A percentile compares a stretch with the other conserved stretches of the same genome.
phyloP scores from a whole-genome alignment of 202 grass and related monocot species.

The Schoenoplectus triqueter region DNA sequence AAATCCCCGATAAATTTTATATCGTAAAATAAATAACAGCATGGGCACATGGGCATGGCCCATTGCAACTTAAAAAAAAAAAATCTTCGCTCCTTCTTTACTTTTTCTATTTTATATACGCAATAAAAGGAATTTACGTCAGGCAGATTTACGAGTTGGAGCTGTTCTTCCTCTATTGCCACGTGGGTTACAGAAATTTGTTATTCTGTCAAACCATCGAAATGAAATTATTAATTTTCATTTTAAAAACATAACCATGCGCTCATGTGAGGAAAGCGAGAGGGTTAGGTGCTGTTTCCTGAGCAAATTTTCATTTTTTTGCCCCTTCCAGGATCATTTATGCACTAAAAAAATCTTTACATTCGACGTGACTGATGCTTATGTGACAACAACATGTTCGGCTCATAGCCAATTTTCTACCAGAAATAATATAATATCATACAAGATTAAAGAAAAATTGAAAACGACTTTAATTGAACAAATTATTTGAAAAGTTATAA shows the following conservation, averaged over 20 bases:
- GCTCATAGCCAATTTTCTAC: neutral
- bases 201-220: slow-evolving; percentile 10
- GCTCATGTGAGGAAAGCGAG: slow-evolving; percentile 17
- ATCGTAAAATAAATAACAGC: no score
- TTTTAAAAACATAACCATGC: neutral
- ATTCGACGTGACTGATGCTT: slow-evolving; percentile 2
- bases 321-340: neutral
- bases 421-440: neutral
- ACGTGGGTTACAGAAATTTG: slow-evolving; percentile 6
- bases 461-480: neutral
- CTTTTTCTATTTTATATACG: neutral
- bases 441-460: neutral
- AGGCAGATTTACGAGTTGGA: neutral
- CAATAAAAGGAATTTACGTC: neutral
- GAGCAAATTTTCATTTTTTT: neutral
- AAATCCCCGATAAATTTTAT: neutral
- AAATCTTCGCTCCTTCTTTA: no score
- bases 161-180: neutral
- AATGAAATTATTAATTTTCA: neutral
- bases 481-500: no score
- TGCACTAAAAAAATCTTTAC: neutral
- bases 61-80: no score
- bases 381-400: neutral
- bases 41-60: no score
- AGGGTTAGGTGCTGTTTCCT: slow-evolving; percentile 5